phyloP scores from a whole-genome alignment of 73 alveolate genomes.

The Stentor roeselii region DNA sequence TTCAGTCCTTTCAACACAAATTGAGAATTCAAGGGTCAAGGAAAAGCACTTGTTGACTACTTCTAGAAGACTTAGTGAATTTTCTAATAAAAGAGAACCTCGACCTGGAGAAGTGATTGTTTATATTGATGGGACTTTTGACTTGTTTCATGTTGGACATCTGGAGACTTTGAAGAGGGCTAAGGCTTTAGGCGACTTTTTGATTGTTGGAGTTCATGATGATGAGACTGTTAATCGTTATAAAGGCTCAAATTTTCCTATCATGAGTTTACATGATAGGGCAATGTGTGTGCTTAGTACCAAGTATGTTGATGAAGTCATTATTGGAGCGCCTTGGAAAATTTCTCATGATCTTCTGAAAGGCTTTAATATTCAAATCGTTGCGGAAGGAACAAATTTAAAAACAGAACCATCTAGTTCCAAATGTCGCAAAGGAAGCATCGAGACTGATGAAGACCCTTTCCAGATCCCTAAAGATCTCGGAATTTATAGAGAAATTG shows the following conservation, averaged over 20 bases:
- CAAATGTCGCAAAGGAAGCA: slow-evolving; percentile 37
- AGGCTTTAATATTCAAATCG: slow-evolving; percentile 38
- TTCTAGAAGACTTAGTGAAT: slow-evolving; percentile 22
- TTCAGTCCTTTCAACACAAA: too few species aligned
- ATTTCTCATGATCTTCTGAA: slow-evolving; percentile 49
- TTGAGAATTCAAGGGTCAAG: slow-evolving; percentile 33
- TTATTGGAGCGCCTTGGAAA: slow-evolving; percentile 58
- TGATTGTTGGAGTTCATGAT: slow-evolving; percentile 61
- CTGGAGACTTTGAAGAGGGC: slow-evolving; percentile 60
- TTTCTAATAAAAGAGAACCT: slow-evolving; percentile 58
- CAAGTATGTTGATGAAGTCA: slow-evolving; percentile 61
- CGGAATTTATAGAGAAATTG: slow-evolving; percentile 62
- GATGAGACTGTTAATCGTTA: slow-evolving; percentile 49
- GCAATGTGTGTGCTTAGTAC: slow-evolving; percentile 48
- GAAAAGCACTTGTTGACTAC: too few species aligned
- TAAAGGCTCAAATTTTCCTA: slow-evolving; percentile 62
- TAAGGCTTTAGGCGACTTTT: slow-evolving; percentile 55
- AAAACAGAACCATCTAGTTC: slow-evolving; percentile 45
- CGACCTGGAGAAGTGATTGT: slow-evolving; percentile 44
- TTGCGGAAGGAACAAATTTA: slow-evolving; percentile 69
- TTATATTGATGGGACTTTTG: slow-evolving; percentile 59
- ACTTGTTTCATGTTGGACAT: slow-evolving; percentile 51
- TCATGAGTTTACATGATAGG: slow-evolving; percentile 54
- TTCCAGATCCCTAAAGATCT: slow-evolving; percentile 67
- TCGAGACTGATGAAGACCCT: slow-evolving; percentile 57